Conservation (phyloP, 441 rosid genomes). For the Isatis lusitanica region DNA sequence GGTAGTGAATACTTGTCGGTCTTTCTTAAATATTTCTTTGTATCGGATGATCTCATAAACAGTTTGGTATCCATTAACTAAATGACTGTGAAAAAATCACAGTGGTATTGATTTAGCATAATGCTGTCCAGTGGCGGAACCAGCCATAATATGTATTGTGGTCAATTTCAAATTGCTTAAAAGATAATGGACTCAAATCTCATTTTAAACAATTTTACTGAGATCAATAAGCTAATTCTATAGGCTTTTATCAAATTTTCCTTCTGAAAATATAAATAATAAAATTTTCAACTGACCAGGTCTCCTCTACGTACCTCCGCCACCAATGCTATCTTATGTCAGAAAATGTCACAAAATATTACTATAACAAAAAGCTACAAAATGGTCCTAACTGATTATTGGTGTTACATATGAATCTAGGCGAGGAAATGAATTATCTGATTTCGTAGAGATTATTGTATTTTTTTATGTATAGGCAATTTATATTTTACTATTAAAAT, state of each 20-base stretch:
- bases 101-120: background rate
- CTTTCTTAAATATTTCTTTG: background rate
- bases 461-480: background rate
- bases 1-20: background rate
- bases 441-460: background rate
- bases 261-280: no score
- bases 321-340: background rate
- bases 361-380: background rate
- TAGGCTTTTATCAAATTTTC: no score
- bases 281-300: no score
- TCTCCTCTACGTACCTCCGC: no score
- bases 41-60: background rate
- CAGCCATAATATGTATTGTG: no score
- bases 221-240: no score
- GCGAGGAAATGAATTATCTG: background rate
- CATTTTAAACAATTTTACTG: no score
- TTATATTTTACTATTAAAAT: background rate
- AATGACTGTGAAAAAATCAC: background rate
- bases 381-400: background rate
- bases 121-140: background rate
- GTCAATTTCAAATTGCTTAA: no score
- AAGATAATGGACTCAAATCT: no score
- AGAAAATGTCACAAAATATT: background rate
- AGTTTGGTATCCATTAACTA: background rate
- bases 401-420: slow-evolving; percentile 7